Conservation (phyloP, 2,329 filamentous ascomycete genomes). For the Fusarium sp. region DNA sequence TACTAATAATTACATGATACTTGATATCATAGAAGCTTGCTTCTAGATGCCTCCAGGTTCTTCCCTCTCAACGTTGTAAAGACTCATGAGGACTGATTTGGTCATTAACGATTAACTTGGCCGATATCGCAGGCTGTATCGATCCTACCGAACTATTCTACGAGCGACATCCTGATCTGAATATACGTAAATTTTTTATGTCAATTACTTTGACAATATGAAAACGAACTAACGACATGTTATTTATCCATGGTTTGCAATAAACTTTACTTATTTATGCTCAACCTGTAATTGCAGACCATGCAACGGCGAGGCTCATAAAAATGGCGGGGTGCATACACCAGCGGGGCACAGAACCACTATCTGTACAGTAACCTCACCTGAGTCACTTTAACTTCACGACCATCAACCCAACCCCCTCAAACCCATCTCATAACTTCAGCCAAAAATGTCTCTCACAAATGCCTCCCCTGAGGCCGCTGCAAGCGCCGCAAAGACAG, state of each 20-base stretch:
- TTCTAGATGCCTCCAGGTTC: not conserved
- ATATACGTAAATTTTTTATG: not conserved
- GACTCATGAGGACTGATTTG: not conserved
- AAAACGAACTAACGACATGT: not conserved
- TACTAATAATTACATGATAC: too few species aligned
- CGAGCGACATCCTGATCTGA: not conserved
- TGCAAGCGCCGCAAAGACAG: conserved; percentile 81
- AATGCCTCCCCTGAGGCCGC: conserved; percentile 84
- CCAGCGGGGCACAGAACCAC: conserved; percentile 34
- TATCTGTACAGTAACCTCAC: conserved; percentile 10
- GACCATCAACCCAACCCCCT: not conserved
- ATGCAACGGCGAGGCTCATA: conserved; percentile 4
- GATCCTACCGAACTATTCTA: not conserved
- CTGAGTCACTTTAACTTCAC: conserved; percentile 33
- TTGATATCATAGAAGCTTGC: not conserved
- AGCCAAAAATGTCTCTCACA: conserved; percentile 82
- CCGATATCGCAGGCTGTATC: conserved; percentile 26
- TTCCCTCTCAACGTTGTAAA: not conserved
- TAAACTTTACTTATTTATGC: not conserved
- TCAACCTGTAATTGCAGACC: not conserved
- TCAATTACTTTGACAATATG: not conserved
- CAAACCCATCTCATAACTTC: conserved; percentile 11
- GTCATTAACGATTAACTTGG: not conserved
- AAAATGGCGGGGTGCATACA: conserved; percentile 46
- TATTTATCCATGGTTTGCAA: not conserved